Evolutionary conservation across 2,329 filamentous ascomycete genomes (phyloP).

Genomic region (Decorospora gaudefroyi): DNA sequence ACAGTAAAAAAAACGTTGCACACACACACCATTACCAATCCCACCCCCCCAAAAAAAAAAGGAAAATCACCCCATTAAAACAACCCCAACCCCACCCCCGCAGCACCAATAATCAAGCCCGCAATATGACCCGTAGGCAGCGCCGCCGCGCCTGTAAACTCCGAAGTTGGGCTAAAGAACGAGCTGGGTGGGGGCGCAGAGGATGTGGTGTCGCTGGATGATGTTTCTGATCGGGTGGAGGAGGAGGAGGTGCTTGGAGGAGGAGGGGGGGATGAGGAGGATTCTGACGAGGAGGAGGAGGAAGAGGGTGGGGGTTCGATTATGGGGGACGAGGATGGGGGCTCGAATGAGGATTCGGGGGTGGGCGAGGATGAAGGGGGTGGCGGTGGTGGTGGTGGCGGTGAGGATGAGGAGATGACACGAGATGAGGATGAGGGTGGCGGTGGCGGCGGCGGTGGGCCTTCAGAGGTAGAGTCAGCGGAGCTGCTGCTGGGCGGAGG

Average conservation of each 20-base stretch:
- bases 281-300: constrained; percentile 1
- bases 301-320: background rate
- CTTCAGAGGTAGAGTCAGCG: constrained; percentile 33
- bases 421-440: background rate
- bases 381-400: background rate
- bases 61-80: constrained; percentile 17
- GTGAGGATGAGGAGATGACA: constrained; percentile 2
- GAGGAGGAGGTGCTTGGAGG: constrained; percentile 5
- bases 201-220: constrained; percentile 3
- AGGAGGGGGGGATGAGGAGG: background rate
- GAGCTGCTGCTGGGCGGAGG: constrained; percentile 26
- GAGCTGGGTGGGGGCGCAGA: constrained; percentile 10
- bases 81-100: constrained; percentile 31
- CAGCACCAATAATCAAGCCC: constrained; percentile 31
- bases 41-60: too few species aligned
- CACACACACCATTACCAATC: too few species aligned
- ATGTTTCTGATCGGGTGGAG: constrained; percentile 14
- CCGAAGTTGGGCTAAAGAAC: constrained; percentile 10
- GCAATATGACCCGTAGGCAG: constrained; percentile 22
- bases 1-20: too few species aligned
- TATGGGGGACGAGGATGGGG: constrained; percentile 1
- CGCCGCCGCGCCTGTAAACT: constrained; percentile 26
- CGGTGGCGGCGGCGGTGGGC: constrained; percentile 10
- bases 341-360: background rate
- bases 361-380: background rate